These are phyloP conservation scores for Periconia digitata DNA, from an alignment of 2,329 filamentous ascomycete species.

Conservation along the genomic window DNA sequence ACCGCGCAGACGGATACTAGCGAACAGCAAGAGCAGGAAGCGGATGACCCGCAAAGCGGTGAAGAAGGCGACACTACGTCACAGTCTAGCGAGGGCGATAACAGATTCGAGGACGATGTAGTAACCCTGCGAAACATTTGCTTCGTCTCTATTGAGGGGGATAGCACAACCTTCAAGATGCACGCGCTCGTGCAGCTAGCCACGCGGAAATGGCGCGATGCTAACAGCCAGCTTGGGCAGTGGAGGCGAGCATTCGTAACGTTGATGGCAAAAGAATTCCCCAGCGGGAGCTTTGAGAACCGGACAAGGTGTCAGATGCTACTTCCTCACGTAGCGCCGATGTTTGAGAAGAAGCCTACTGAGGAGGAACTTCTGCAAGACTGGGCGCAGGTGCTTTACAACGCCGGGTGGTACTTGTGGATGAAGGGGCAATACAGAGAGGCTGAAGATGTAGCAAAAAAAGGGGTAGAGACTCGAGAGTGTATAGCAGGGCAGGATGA, in stretches of 20 bases:
- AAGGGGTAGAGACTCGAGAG: conserved; percentile 1
- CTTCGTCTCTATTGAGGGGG: conserved; percentile 1
- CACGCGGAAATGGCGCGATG: conserved; percentile 12
- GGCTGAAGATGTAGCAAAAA: background rate
- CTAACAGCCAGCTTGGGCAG: background rate
- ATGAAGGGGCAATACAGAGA: background rate
- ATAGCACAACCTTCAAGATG: conserved; percentile 2
- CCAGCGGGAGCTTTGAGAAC: conserved; percentile 7
- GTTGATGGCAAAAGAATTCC: conserved; percentile 7
- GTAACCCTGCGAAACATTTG: conserved; percentile 7
- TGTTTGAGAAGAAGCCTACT: background rate
- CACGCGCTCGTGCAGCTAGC: conserved; percentile 14
- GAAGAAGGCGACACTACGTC: background rate
- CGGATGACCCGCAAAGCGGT: background rate
- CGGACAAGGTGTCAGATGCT: conserved; percentile 32
- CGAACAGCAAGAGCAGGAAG: background rate
- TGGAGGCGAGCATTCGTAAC: conserved; percentile 3
- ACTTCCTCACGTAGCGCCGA: conserved; percentile 25
- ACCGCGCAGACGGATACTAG: conserved; percentile 22
- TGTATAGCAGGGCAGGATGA: conserved; percentile 4
- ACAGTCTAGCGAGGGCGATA: conserved; percentile 8
- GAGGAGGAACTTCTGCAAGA: background rate
- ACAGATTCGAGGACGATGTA: conserved; percentile 7
- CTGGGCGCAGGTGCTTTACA: background rate
- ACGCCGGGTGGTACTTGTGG: no score